Base-by-base conservation (phyloP, 1,284 basidiomycete species). In the Mycosarcoma maydis region DNA sequence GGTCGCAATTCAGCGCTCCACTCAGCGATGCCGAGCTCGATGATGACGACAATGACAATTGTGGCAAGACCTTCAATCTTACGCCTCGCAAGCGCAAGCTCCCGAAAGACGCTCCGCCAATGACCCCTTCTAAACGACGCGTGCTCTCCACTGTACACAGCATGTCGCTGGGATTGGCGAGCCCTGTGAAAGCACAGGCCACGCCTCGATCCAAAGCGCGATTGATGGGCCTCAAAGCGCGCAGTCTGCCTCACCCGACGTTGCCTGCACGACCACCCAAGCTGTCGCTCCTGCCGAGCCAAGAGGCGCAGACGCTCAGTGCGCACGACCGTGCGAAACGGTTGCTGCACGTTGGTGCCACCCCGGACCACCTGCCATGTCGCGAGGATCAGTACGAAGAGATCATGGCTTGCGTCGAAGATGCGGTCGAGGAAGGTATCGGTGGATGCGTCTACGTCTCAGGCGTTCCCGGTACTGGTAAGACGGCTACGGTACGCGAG, bases 391-490 rank as follows among this genome's bases (percentile, higher is more conserved):
- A 98, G 83, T 96, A 91, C 80, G 86, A 86, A 23, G 86, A 88
- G 48, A 89, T 98, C 33, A 82, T 95, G 75, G 85, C 87, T 19
- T 88, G 88, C 39, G 89, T 98, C 5, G 89, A 91, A 57, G 91
- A 94, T 72, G 85, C 96, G 13, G 85, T 98, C 3, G 92, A 96
- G 61, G 91, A 94, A 72, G 92, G 93, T 0, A 92, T 90, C 32
- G 95, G 96, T 0, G 94, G 92, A 6, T 98, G 96, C 83, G 85
- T 98, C 45, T 98, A 95, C 93, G 80, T 98, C 41, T 95, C 94
- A 6, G 96, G 95, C 19, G 93, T 98, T 1, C 83, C 86, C 22
- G 96, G 95, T 1, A 86, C 86, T 41, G 96, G 96, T 23, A 99
- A 99, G 84, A 94, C 93, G 4, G 90, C 92, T 0, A 88, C 92